Conservation (phyloP, 192 early-diverging fungal species). For the Endogone sp. region DNA sequence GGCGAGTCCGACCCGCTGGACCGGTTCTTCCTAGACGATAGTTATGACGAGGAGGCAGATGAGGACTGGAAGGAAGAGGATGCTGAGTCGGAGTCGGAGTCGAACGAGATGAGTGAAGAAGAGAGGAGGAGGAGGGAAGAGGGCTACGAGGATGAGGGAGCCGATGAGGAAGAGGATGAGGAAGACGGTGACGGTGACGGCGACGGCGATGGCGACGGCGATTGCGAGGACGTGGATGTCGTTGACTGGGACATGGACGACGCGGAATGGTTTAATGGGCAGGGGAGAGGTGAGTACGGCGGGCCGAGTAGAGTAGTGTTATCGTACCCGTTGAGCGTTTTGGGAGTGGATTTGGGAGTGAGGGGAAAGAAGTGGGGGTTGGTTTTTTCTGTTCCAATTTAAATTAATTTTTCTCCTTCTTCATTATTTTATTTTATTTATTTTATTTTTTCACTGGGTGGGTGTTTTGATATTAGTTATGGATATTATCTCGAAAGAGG, state of each 20-base stretch:
- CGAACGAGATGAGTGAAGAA: neutral
- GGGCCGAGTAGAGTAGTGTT: neutral
- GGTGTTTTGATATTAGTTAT: too few relatives aligned
- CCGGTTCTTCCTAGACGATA: neutral
- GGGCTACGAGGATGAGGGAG: conserved; percentile 23
- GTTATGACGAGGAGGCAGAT: conserved; percentile 1
- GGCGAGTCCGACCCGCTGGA: too few relatives aligned
- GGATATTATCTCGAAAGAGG: too few relatives aligned
- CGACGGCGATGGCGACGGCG: conserved; percentile 11
- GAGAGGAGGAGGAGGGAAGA: conserved; percentile 17
- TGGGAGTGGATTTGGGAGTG: conserved; percentile 27
- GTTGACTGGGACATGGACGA: conserved; percentile 16
- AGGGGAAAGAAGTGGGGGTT: conserved; percentile 8
- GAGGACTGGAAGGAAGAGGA: conserved; percentile 6
- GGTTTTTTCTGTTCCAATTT: neutral
- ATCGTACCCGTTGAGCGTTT: conserved; percentile 23
- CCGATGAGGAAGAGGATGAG: conserved; percentile 30
- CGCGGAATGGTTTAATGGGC: neutral
- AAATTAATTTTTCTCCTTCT: neutral
- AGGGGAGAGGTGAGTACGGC: conserved; percentile 1
- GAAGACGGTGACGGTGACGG: conserved; percentile 37
- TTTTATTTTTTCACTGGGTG: neutral
- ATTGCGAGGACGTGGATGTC: conserved; percentile 12
- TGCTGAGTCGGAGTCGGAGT: conserved; percentile 3
- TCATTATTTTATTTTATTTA: neutral